Percentiles rank a stretch among this genome's conserved stretches.
Evolutionary conservation across 1,284 basidiomycete genomes (phyloP).

Genomic region (Puccinia coronata): DNA sequence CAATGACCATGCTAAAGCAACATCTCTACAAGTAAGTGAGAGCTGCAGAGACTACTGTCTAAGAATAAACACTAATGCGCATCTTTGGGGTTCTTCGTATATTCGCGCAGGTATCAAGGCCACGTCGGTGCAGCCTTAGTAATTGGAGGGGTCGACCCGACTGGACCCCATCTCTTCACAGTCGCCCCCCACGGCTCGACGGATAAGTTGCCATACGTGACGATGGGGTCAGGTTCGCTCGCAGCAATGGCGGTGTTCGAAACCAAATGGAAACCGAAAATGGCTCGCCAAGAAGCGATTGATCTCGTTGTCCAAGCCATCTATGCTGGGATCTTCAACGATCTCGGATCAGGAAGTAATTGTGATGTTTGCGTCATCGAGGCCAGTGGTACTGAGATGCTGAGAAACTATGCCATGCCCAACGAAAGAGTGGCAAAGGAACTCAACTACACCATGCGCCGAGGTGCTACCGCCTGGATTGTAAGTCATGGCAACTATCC

Average conservation of each 20-base stretch:
- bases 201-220: constrained; percentile 97
- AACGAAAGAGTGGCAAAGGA: constrained; percentile 80
- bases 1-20: constrained; percentile 98
- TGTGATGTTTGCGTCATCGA: constrained; percentile 91
- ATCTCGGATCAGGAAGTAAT: constrained; percentile 95
- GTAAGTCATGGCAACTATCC: constrained; percentile 15
- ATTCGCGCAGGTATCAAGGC: constrained; percentile 74
- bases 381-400: constrained; percentile 74
- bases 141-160: constrained; percentile 90
- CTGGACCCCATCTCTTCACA: constrained; percentile 93
- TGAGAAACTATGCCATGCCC: constrained; percentile 71
- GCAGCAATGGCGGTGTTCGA: constrained; percentile 99
- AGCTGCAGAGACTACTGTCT: not conserved
- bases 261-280: constrained; percentile 76
- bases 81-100: not conserved
- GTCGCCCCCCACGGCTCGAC: constrained; percentile 96
- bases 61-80: not conserved
- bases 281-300: constrained; percentile 80
- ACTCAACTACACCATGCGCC: constrained; percentile 76
- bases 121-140: constrained; percentile 94
- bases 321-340: constrained; percentile 97
- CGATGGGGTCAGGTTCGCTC: constrained; percentile 94
- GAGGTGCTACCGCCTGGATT: constrained; percentile 73
- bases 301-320: constrained; percentile 82
- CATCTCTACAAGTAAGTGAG: constrained; percentile 69